Percentiles rank a stretch among this genome's conserved stretches.
These are phyloP conservation scores for Sugiyamaella pinicola DNA, from an alignment of 1,139 yeast genomes.

Conservation along the genomic window DNA sequence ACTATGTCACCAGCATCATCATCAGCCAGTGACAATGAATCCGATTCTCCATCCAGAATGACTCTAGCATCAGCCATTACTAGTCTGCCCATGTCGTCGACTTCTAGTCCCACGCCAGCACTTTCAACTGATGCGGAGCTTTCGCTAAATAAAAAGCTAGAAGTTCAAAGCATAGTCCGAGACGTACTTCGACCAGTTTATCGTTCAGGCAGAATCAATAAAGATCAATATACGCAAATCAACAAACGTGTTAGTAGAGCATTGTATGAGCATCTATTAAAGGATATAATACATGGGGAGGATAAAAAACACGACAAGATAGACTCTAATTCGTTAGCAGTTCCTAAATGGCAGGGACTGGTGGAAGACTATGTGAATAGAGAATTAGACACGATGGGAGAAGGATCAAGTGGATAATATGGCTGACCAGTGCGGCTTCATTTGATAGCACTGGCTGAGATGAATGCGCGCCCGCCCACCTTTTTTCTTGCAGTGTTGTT, in stretches of 20 bases:
- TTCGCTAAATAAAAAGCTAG: slow-evolving; percentile 50
- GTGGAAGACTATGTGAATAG: slow-evolving; percentile 26
- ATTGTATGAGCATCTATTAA: slow-evolving; percentile 39
- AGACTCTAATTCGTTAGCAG: neutral
- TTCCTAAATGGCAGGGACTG: slow-evolving; percentile 14
- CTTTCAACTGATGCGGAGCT: slow-evolving; percentile 31
- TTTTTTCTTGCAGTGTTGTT: too few species aligned
- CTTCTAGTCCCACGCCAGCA: slow-evolving; percentile 23
- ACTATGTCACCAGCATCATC: slow-evolving; percentile 19
- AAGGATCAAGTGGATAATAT: neutral
- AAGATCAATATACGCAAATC: slow-evolving; percentile 50
- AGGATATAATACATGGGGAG: slow-evolving; percentile 4
- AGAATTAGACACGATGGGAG: slow-evolving; percentile 22
- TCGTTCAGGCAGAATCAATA: slow-evolving; percentile 45
- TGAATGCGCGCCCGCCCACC: too few species aligned
- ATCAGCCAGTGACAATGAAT: slow-evolving; percentile 7
- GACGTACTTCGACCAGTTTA: slow-evolving; percentile 54
- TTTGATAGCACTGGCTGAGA: too few species aligned
- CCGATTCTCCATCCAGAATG: slow-evolving; percentile 12
- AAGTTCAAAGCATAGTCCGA: slow-evolving; percentile 58
- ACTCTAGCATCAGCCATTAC: neutral
- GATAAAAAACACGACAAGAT: neutral
- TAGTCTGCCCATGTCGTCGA: neutral
- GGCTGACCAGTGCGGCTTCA: neutral
- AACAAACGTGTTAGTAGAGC: slow-evolving; percentile 49